Evolutionary conservation across 768 basidiomycete genomes (phyloP).

Genomic region (Tremella yokohamensis): DNA sequence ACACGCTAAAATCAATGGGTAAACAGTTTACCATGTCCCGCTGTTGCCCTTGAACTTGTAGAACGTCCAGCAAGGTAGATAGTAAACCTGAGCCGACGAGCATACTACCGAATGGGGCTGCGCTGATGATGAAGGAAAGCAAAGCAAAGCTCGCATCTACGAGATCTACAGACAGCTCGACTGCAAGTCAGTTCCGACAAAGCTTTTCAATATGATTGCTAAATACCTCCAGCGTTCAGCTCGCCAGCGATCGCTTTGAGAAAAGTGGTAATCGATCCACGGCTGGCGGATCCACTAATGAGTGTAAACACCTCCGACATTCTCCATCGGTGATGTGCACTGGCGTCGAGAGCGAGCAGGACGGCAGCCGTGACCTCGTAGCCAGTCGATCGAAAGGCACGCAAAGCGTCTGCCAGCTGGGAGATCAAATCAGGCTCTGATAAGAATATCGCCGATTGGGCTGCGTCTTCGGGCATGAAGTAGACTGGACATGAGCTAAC

Average conservation of each 20-base stretch:
- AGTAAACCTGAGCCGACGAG: constrained; percentile 90
- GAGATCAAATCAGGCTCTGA: constrained; percentile 90
- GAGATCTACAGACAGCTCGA: constrained; percentile 46
- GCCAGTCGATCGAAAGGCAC: constrained; percentile 62
- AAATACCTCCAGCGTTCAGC: constrained; percentile 51
- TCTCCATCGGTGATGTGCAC: constrained; percentile 76
- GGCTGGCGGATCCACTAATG: constrained; percentile 91
- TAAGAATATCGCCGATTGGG: constrained; percentile 73
- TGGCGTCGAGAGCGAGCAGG: constrained; percentile 82
- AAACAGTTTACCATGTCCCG: constrained; percentile 58
- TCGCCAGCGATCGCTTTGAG: constrained; percentile 76
- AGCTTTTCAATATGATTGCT: background rate
- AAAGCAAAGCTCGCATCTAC: constrained; percentile 78
- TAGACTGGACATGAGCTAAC: constrained; percentile 56
- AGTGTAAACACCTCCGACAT: constrained; percentile 82
- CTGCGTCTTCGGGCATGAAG: constrained; percentile 70
- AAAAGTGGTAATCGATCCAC: constrained; percentile 86
- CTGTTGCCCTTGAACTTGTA: constrained; percentile 69
- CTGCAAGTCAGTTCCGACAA: constrained; percentile 20
- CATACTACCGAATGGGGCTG: constrained; percentile 83
- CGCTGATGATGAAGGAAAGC: constrained; percentile 78
- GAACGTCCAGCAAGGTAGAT: constrained; percentile 79
- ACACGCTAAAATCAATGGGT: background rate
- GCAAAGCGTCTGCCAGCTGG: constrained; percentile 83
- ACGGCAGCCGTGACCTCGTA: constrained; percentile 75